A percentile compares a stretch with the other conserved stretches of the same genome.
Evolutionary conservation across 2,329 filamentous ascomycete species (phyloP).

Genomic region (Trichoderma arundinaceum): DNA sequence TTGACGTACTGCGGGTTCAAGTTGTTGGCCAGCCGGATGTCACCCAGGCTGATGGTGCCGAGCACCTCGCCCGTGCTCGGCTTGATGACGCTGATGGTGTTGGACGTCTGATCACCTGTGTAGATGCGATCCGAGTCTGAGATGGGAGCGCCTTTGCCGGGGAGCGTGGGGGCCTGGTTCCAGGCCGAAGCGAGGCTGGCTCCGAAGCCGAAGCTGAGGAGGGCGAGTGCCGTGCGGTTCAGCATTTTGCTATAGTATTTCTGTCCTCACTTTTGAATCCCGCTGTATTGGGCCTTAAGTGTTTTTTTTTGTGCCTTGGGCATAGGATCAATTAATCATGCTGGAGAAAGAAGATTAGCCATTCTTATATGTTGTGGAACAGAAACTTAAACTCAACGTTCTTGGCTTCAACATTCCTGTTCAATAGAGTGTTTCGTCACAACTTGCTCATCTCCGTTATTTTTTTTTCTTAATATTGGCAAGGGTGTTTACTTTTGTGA

Average conservation of each 20-base stretch:
- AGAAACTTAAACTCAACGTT: too few species aligned
- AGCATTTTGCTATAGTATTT: neutral
- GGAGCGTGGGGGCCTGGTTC: conserved; percentile 23
- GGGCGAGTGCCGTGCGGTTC: neutral
- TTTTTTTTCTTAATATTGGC: too few species aligned
- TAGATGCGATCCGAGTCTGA: conserved; percentile 29
- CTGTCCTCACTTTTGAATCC: neutral
- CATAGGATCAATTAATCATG: neutral
- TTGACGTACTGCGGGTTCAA: conserved; percentile 32
- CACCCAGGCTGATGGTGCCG: conserved; percentile 32
- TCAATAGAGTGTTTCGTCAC: too few species aligned
- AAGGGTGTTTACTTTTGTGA: too few species aligned
- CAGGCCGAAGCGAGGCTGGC: conserved; percentile 6
- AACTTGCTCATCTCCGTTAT: too few species aligned
- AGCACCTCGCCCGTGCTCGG: conserved; percentile 29
- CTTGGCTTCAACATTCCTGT: too few species aligned
- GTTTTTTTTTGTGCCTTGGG: neutral
- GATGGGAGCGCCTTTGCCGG: conserved; percentile 24
- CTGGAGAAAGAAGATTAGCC: neutral
- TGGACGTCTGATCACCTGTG: conserved; percentile 31
- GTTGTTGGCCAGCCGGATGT: conserved; percentile 20
- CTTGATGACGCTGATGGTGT: conserved; percentile 32
- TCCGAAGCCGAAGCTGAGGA: neutral
- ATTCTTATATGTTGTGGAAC: too few species aligned
- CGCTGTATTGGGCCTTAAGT: neutral